Evolutionary conservation across 1,284 basidiomycete genomes (phyloP), one percentile per base, ranked within the genome.

Genomic region (Sanghuangporus sanghuang): DNA sequence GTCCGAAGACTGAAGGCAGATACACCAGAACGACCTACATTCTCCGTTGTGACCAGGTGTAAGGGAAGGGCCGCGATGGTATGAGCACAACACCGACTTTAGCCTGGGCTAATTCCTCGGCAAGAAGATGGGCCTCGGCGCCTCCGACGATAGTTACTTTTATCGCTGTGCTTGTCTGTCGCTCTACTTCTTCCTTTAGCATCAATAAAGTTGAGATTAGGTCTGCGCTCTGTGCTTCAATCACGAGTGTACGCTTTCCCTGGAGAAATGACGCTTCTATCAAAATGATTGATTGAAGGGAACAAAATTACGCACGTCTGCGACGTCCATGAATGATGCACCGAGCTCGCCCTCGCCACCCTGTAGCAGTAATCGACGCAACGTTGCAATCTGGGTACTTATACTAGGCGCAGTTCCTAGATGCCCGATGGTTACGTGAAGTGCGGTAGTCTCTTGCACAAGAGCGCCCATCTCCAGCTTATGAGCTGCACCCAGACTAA

Each of bases 121-220:
- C 92, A 38, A 96, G 73, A 5, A 91, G 74, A 72, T 92, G 82
- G 0, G 91, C 85, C 73, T 96, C 94, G 0, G 84, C 74, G 0
- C 79, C 93, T 7, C 92, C 90, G 1, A 84, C 76, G 58, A 90
- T 81, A 2, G 85, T 87, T 70, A 91, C 71, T 63, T 77, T 80
- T 23, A 90, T 74, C 1, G 67, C 63, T 2, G 69, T 70, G 6
- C 79, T 71, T 1, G 73, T 79, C 49, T 70, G 65, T 0, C 69
- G 68, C 65, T 93, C 90, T 16, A 91, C 81, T 67, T 93, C 86
- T 66, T 79, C 78, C 79, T 94, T 93, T 64, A 96, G 78, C 14
- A 80, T 73, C 39, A 96, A 75, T 16, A 96, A 74, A 6, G 89
- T 86, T 0, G 90, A 88, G 57, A 96, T 95, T 54, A 89, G 77